Evolutionary conservation across 23 red algal species (phyloP).

Genomic region (Gracilaria caudata): DNA sequence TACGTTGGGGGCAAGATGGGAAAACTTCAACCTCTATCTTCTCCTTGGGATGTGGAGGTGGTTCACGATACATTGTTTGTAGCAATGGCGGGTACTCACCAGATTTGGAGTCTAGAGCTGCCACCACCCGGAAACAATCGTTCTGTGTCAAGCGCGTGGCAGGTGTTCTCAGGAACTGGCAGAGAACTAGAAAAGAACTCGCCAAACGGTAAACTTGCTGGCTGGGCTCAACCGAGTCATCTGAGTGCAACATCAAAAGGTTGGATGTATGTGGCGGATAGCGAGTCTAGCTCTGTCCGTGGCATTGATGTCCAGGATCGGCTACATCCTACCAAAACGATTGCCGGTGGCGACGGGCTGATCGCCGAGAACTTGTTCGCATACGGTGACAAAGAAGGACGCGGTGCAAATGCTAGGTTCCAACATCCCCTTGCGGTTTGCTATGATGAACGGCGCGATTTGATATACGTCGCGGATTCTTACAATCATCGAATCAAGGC

Average conservation of each 20-base stretch:
- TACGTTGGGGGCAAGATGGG: slow-evolving; percentile 67
- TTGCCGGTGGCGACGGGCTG: slow-evolving; percentile 91
- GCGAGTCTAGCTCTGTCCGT: slow-evolving; percentile 84
- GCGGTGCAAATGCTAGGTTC: slow-evolving; percentile 66
- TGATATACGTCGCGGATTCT: slow-evolving; percentile 83
- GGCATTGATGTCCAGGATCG: slow-evolving; percentile 51
- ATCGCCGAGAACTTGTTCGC: slow-evolving; percentile 90
- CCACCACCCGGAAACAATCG: not conserved
- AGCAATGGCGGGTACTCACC: slow-evolving; percentile 86
- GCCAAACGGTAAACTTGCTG: slow-evolving; percentile 36
- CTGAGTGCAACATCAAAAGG: slow-evolving; percentile 41
- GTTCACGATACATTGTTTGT: slow-evolving; percentile 59
- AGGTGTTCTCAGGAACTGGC: slow-evolving; percentile 76
- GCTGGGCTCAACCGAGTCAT: slow-evolving; percentile 80
- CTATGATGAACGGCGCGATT: slow-evolving; percentile 36
- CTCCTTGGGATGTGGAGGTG: slow-evolving; percentile 85
- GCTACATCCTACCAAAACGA: slow-evolving; percentile 62
- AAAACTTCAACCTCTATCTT: slow-evolving; percentile 50
- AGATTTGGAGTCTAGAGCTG: slow-evolving; percentile 81
- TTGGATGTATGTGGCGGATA: slow-evolving; percentile 82
- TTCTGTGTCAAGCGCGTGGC: slow-evolving; percentile 39
- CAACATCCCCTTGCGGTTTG: slow-evolving; percentile 81
- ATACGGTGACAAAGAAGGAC: slow-evolving; percentile 91
- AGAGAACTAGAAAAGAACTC: slow-evolving; percentile 76
- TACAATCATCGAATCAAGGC: slow-evolving; percentile 95